Percentiles rank a stretch among this genome's conserved stretches.
Conservation (phyloP, 352 stramenopile species). For the Phytophthora europaea region DNA sequence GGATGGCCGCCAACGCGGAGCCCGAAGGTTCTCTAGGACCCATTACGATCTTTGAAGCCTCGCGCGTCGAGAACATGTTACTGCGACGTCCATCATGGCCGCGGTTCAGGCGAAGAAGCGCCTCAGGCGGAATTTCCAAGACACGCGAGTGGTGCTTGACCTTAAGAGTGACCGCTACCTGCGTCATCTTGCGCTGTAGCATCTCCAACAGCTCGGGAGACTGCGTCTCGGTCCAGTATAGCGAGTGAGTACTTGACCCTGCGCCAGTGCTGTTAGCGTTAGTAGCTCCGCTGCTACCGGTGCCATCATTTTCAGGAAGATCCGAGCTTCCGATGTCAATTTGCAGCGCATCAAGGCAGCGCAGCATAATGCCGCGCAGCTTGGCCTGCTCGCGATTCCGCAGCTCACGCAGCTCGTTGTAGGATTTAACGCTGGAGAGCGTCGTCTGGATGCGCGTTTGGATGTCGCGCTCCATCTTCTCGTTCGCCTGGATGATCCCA, state of each 20-base stretch:
- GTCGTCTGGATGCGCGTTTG: constrained; percentile 38
- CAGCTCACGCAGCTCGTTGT: constrained; percentile 62
- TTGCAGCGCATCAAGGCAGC: constrained; percentile 72
- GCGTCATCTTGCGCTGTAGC: constrained; percentile 75
- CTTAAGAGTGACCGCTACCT: constrained; percentile 70
- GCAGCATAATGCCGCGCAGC: constrained; percentile 63
- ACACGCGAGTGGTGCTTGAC: constrained; percentile 51
- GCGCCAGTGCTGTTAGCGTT: neutral
- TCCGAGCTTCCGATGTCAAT: constrained; percentile 26
- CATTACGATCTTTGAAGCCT: constrained; percentile 66
- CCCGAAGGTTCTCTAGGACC: constrained; percentile 63
- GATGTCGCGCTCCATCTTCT: constrained; percentile 49
- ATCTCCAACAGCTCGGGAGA: constrained; percentile 62
- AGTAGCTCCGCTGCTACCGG: neutral
- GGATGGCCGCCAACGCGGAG: constrained; percentile 54
- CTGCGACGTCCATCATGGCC: constrained; percentile 44
- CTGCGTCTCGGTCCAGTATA: constrained; percentile 61
- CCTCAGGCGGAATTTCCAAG: constrained; percentile 33
- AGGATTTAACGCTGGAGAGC: constrained; percentile 45
- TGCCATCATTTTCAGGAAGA: neutral
- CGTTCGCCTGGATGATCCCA: constrained; percentile 41
- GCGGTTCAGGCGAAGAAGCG: constrained; percentile 35
- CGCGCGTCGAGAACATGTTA: constrained; percentile 64
- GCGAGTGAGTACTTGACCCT: constrained; percentile 19
- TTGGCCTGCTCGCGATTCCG: constrained; percentile 62